phyloP scores from a whole-genome alignment of 352 stramenopile genomes.

The Globisporangium abappressorium region DNA sequence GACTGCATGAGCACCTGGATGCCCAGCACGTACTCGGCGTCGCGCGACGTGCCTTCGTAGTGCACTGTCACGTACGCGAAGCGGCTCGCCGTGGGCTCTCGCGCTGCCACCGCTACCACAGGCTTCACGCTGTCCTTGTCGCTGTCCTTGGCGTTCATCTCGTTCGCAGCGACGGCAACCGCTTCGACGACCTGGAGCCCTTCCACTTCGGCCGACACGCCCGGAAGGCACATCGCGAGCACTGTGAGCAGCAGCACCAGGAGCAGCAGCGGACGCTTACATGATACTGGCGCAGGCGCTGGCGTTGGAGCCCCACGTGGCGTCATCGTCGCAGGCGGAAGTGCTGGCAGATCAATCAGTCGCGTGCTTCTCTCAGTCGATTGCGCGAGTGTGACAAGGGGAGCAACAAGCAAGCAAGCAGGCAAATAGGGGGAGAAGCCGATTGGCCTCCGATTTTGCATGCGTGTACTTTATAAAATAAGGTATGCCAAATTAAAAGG shows the following conservation, averaged over 20 bases:
- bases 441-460: not conserved
- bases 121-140: slow-evolving; percentile 14
- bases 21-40: slow-evolving; percentile 82
- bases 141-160: not conserved
- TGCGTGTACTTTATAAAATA: not conserved
- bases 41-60: slow-evolving; percentile 80
- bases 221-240: not conserved
- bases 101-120: slow-evolving; percentile 9
- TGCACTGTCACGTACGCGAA: slow-evolving; percentile 87
- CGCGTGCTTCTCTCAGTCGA: not conserved
- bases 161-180: slow-evolving; percentile 17
- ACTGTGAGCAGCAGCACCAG: slow-evolving; percentile 16
- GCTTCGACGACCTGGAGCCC: slow-evolving; percentile 7
- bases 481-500: too few species aligned
- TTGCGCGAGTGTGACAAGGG: not conserved
- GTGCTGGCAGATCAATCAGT: not conserved
- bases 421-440: not conserved
- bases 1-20: slow-evolving; percentile 85
- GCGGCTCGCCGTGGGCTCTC: slow-evolving; percentile 36
- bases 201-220: slow-evolving; percentile 9
- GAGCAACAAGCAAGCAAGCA: not conserved
- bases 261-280: slow-evolving; percentile 19
- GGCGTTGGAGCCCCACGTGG: not conserved
- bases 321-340: not conserved
- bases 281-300: not conserved